phyloP scores from a whole-genome alignment of 2,329 filamentous ascomycete genomes.

The Fusarium temperatum region DNA sequence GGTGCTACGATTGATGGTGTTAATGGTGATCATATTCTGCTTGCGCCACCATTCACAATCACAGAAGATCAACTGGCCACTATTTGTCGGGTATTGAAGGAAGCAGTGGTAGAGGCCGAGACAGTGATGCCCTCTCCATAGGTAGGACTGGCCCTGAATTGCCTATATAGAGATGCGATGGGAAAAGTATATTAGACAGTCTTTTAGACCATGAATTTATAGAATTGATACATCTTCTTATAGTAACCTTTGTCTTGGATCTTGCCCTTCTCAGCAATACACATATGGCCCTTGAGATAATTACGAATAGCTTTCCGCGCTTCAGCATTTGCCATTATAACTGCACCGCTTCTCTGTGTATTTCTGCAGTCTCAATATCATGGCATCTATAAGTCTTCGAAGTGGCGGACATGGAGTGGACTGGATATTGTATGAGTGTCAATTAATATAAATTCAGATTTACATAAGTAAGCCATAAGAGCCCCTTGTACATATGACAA shows the following conservation, averaged over 20 bases:
- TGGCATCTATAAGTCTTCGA: no score
- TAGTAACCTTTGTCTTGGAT: not conserved
- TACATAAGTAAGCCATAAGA: no score
- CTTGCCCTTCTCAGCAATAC: not conserved
- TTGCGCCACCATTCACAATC: slow-evolving; percentile 73
- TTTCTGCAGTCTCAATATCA: accelerated
- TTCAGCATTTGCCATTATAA: not conserved
- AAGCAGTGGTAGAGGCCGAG: slow-evolving; percentile 25
- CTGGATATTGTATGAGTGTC: accelerated
- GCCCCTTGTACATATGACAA: accelerated
- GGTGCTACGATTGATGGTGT: slow-evolving; percentile 67
- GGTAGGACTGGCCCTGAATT: accelerated
- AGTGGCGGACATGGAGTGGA: accelerated
- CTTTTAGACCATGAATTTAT: not conserved
- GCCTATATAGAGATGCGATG: accelerated
- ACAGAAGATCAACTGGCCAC: slow-evolving; percentile 46
- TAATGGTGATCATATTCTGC: slow-evolving; percentile 74
- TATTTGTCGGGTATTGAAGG: slow-evolving; percentile 16
- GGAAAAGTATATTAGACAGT: no score
- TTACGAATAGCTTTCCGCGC: not conserved
- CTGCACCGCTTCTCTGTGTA: not conserved
- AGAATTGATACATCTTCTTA: not conserved
- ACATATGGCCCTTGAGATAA: not conserved
- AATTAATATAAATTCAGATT: no score
- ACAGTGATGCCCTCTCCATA: not conserved